These are phyloP conservation scores for Sphaerulina musiva DNA, from an alignment of 2,329 filamentous ascomycete species.

Conservation along the genomic window DNA sequence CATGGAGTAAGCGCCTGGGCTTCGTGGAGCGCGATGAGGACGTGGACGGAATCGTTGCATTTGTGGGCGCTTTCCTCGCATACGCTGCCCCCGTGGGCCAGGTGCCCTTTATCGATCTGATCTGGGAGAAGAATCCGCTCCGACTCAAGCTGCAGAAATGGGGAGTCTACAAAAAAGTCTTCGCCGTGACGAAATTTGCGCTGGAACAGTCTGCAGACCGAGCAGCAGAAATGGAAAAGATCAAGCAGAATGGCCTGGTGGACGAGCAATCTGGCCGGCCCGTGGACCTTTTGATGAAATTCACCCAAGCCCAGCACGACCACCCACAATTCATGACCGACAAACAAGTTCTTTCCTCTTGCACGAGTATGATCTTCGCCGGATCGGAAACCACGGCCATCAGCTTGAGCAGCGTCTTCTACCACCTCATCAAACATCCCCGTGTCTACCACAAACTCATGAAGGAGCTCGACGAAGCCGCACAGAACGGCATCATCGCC, in stretches of 20 bases:
- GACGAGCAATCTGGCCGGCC: slow-evolving; percentile 36
- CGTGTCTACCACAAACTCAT: slow-evolving; percentile 50
- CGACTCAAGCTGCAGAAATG: slow-evolving; percentile 61
- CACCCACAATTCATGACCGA: slow-evolving; percentile 68
- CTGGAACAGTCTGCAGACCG: slow-evolving; percentile 61
- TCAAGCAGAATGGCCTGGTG: slow-evolving; percentile 37
- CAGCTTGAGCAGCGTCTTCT: slow-evolving; percentile 63
- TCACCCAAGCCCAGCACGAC: slow-evolving; percentile 60
- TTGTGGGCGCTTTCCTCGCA: slow-evolving; percentile 58
- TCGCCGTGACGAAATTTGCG: slow-evolving; percentile 67
- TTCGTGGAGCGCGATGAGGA: slow-evolving; percentile 70
- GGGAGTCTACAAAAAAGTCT: slow-evolving; percentile 61
- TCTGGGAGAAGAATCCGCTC: slow-evolving; percentile 70
- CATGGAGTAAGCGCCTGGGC: slow-evolving; percentile 67
- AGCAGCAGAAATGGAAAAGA: slow-evolving; percentile 47
- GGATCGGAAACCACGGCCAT: slow-evolving; percentile 71
- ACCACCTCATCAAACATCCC: slow-evolving; percentile 63
- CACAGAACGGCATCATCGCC: slow-evolving; percentile 44
- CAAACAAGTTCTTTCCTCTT: slow-evolving; percentile 61
- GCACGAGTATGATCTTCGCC: slow-evolving; percentile 64
- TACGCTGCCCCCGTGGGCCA: slow-evolving; percentile 70
- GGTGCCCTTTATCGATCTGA: slow-evolving; percentile 62
- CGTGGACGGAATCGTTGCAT: slow-evolving; percentile 65
- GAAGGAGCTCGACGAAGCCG: slow-evolving; percentile 57
- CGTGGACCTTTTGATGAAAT: slow-evolving; percentile 63